Evolutionary conservation across 805 yeast genomes (phyloP).

Genomic region (Candida sanyiensis): DNA sequence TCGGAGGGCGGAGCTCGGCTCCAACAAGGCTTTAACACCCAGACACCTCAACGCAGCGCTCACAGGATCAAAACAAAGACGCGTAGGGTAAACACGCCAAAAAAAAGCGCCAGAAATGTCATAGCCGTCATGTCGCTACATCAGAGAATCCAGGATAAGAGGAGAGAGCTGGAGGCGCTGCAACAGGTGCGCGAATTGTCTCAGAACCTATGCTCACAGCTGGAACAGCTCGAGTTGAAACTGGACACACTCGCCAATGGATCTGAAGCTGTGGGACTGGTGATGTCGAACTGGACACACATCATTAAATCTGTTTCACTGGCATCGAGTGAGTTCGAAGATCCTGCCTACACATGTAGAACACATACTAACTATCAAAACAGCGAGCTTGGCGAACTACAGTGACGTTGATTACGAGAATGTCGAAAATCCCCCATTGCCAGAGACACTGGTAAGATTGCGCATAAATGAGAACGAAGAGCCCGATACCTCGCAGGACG

Average conservation of each 20-base stretch:
- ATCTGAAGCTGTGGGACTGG: conserved; percentile 51
- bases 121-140: conserved; percentile 31
- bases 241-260: conserved; percentile 46
- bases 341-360: too few relatives aligned
- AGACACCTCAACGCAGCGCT: too few relatives aligned
- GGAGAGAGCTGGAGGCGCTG: conserved; percentile 45
- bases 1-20: too few relatives aligned
- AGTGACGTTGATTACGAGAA: conserved; percentile 27
- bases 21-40: too few relatives aligned
- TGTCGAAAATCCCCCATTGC: conserved; percentile 40
- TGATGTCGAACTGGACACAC: conserved; percentile 61
- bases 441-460: conserved; percentile 62
- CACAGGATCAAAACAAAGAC: too few relatives aligned
- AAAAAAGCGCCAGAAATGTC: too few relatives aligned
- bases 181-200: conserved; percentile 44
- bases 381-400: conserved; percentile 38
- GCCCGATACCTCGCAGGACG: background rate
- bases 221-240: conserved; percentile 44
- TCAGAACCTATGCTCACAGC: conserved; percentile 36
- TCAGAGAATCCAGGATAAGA: conserved; percentile 35
- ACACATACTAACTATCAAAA: conserved; percentile 9
- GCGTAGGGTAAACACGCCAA: too few relatives aligned
- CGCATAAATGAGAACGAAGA: conserved; percentile 37
- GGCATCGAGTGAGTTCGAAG: conserved; percentile 42
- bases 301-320: conserved; percentile 55